A percentile compares a stretch with the other conserved stretches of the same genome.
Conservation (phyloP, 108 stramenopile genomes). For the Stephanodiscus minutulus region DNA sequence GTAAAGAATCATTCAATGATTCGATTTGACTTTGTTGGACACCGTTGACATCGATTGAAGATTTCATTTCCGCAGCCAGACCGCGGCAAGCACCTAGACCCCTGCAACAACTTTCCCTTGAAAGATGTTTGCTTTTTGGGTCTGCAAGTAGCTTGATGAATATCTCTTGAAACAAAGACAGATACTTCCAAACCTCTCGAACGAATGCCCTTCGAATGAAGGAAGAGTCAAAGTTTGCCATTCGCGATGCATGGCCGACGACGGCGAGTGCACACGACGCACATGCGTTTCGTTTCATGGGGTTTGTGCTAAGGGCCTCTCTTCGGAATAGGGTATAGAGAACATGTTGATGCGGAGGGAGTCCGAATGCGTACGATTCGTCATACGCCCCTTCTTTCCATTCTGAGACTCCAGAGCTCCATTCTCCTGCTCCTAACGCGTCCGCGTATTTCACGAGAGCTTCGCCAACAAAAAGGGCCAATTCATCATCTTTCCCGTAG, state of each 20-base stretch:
- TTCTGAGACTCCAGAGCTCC: slow-evolving; percentile 37
- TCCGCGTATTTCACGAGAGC: slow-evolving; percentile 70
- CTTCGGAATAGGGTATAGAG: slow-evolving; percentile 61
- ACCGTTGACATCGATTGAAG: slow-evolving; percentile 13
- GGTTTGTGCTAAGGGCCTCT: slow-evolving; percentile 54
- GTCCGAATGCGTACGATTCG: slow-evolving; percentile 49
- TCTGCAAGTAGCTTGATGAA: slow-evolving; percentile 77
- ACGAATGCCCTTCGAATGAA: slow-evolving; percentile 36
- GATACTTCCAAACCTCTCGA: slow-evolving; percentile 39
- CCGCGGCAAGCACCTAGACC: slow-evolving; percentile 82
- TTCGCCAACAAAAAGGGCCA: slow-evolving; percentile 74
- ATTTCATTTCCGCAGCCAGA: slow-evolving; percentile 31
- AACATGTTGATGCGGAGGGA: slow-evolving; percentile 78
- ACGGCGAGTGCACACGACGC: slow-evolving; percentile 71
- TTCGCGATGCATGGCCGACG: slow-evolving; percentile 62
- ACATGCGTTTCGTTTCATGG: slow-evolving; percentile 64
- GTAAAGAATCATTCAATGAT: slow-evolving; percentile 55
- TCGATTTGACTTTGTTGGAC: slow-evolving; percentile 15
- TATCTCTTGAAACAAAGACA: slow-evolving; percentile 60
- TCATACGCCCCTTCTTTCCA: slow-evolving; percentile 51
- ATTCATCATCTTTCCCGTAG: slow-evolving; percentile 74
- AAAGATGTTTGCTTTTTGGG: slow-evolving; percentile 80
- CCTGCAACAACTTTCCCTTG: slow-evolving; percentile 78
- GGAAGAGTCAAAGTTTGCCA: slow-evolving; percentile 29
- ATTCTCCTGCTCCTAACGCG: slow-evolving; percentile 45